A percentile compares a stretch with the other conserved stretches of the same genome.
phyloP scores from a whole-genome alignment of 164 flowering plant species.

The Vitis riparia region DNA sequence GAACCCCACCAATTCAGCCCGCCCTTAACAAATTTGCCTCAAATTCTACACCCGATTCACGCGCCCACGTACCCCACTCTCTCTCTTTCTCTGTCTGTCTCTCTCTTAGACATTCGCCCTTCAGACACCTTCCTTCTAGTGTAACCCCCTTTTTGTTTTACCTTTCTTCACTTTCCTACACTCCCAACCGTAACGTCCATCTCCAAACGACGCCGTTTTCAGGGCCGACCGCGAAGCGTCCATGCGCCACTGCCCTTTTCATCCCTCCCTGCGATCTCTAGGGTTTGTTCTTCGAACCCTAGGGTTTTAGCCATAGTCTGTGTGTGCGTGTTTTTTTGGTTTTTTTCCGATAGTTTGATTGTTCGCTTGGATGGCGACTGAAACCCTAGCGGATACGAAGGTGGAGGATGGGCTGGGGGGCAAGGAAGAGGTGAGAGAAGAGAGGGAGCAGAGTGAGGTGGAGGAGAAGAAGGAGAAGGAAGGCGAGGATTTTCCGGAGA shows the following conservation, averaged over 20 bases:
- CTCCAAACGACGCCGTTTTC: too few relatives aligned
- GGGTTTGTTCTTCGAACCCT: slow-evolving; percentile 14
- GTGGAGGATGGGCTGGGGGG: slow-evolving; percentile 11
- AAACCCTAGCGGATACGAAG: slow-evolving; percentile 34
- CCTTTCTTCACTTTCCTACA: too few relatives aligned
- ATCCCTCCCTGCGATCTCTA: background rate
- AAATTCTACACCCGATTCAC: background rate
- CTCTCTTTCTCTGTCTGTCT: background rate
- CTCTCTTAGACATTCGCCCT: background rate
- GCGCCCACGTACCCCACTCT: background rate
- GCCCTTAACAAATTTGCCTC: slow-evolving; percentile 11
- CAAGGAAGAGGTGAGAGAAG: background rate
- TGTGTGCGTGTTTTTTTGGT: background rate
- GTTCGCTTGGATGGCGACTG: slow-evolving; percentile 26
- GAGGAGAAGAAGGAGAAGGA: slow-evolving; percentile 1
- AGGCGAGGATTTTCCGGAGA: slow-evolving; percentile 6
- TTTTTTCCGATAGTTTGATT: background rate
- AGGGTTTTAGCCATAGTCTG: background rate
- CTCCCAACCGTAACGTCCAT: too few relatives aligned
- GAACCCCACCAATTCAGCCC: slow-evolving; percentile 17
- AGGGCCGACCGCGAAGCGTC: background rate
- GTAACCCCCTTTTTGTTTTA: too few relatives aligned
- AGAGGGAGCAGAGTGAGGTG: slow-evolving; percentile 2
- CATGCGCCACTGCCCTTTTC: background rate
- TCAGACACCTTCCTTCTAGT: background rate